Percentiles rank a stretch among this genome's conserved stretches.
Evolutionary conservation across 2,329 filamentous ascomycete species (phyloP).

Genomic region (Hypomyces rosellus): DNA sequence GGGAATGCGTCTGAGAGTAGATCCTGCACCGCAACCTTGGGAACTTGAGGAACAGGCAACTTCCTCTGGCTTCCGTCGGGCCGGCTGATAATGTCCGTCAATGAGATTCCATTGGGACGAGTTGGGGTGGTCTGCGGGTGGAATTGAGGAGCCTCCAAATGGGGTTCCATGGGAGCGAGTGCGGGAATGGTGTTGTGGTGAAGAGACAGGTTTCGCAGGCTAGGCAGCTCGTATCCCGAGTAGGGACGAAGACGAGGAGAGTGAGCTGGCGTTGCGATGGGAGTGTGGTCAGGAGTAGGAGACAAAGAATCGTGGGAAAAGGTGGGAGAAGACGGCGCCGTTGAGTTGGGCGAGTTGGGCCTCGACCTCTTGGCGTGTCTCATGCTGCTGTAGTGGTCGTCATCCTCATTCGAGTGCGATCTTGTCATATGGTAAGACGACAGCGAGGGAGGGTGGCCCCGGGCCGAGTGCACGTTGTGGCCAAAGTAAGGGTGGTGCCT

Average conservation of each 20-base stretch:
- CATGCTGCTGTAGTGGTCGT: conserved; percentile 69
- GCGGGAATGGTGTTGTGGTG: conserved; percentile 49
- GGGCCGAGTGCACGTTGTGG: conserved; percentile 41
- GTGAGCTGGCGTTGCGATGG: conserved; percentile 91
- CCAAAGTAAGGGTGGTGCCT: conserved; percentile 49
- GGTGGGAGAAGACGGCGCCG: conserved; percentile 89
- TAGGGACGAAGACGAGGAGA: conserved; percentile 84
- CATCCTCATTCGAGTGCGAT: conserved; percentile 71
- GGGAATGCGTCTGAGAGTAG: conserved; percentile 66
- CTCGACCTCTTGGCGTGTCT: conserved; percentile 80
- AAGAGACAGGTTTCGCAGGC: conserved; percentile 61
- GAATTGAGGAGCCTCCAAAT: conserved; percentile 40
- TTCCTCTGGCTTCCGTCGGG: conserved; percentile 85
- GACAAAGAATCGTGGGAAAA: conserved; percentile 95
- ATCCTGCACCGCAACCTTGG: conserved; percentile 82
- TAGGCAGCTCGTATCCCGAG: conserved; percentile 73
- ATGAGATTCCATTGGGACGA: conserved; percentile 63
- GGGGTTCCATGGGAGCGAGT: conserved; percentile 53
- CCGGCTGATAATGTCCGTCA: conserved; percentile 88
- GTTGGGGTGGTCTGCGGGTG: conserved; percentile 42
- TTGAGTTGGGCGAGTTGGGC: conserved; percentile 91
- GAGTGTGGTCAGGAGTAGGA: conserved; percentile 95
- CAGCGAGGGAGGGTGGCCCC: conserved; percentile 65
- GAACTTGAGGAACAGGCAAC: conserved; percentile 83
- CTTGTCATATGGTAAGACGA: conserved; percentile 93